A percentile compares a stretch with the other conserved stretches of the same genome.
Evolutionary conservation across 768 basidiomycete genomes (phyloP).

Genomic region (Amanita thiersii): DNA sequence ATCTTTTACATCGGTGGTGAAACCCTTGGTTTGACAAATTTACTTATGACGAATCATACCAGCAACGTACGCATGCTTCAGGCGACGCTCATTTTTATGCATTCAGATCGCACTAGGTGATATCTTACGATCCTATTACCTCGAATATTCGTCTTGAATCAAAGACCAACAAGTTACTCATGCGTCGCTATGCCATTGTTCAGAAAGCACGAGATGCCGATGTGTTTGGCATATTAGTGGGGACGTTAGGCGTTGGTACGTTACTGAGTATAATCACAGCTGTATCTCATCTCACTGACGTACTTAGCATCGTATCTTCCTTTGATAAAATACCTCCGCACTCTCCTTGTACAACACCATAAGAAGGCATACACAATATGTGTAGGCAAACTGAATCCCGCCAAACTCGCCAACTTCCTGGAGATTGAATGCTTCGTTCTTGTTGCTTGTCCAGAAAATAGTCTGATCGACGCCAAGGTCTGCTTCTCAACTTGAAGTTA

Average conservation of each 20-base stretch:
- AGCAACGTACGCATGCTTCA: constrained; percentile 46
- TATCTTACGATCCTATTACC: constrained; percentile 63
- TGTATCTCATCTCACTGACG: background rate
- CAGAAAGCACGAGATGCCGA: constrained; percentile 89
- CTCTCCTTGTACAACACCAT: constrained; percentile 49
- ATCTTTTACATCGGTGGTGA: constrained; percentile 69
- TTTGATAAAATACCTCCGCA: constrained; percentile 75
- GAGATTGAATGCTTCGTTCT: constrained; percentile 95
- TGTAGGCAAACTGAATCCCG: constrained; percentile 91
- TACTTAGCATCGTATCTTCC: constrained; percentile 73
- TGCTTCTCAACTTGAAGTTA: background rate
- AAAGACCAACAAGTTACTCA: constrained; percentile 73
- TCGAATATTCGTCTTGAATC: constrained; percentile 44
- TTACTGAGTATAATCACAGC: constrained; percentile 3
- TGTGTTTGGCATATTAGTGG: constrained; percentile 91
- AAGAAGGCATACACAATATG: constrained; percentile 95
- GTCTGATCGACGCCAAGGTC: constrained; percentile 65
- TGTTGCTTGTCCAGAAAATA: constrained; percentile 93
- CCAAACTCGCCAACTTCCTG: constrained; percentile 92
- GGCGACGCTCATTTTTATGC: background rate
- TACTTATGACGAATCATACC: constrained; percentile 74
- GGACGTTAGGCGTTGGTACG: constrained; percentile 84
- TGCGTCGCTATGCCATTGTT: constrained; percentile 81
- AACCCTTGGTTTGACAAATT: constrained; percentile 71
- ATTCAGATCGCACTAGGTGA: constrained; percentile 39